A percentile compares a stretch with the other conserved stretches of the same genome.
These are phyloP conservation scores for Vitis rupestris DNA, from an alignment of 164 flowering plant genomes.

Conservation along the genomic window DNA sequence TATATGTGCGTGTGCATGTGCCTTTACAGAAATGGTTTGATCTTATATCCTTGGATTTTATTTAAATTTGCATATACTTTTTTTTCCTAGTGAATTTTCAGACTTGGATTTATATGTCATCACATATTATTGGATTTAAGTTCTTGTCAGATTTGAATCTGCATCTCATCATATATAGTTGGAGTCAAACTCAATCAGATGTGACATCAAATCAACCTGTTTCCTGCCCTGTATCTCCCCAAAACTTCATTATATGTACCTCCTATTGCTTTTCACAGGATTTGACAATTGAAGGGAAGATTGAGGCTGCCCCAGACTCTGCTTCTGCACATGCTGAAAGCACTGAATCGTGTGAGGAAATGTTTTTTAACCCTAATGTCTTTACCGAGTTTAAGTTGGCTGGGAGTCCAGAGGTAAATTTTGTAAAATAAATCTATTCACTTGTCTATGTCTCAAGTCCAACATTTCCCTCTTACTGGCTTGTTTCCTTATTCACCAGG, in stretches of 20 bases:
- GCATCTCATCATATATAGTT: no score
- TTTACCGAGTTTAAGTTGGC: conserved; percentile 86
- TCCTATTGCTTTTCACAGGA: conserved; percentile 27
- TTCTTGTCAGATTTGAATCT: no score
- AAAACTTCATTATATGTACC: not conserved
- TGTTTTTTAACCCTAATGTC: conserved; percentile 84
- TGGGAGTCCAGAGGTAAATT: conserved; percentile 67
- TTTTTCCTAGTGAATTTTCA: no score
- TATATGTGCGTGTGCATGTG: no score
- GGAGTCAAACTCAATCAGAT: no score
- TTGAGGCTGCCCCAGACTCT: conserved; percentile 25
- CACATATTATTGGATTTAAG: not conserved
- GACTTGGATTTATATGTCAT: no score
- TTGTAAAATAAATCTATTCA: not conserved
- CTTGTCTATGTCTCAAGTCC: not conserved
- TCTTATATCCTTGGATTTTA: no score
- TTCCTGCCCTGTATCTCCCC: not conserved
- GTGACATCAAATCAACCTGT: not conserved
- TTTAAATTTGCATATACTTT: no score
- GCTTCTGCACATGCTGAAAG: conserved; percentile 30
- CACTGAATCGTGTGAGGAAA: conserved; percentile 35
- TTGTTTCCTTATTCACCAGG: conserved; percentile 41
- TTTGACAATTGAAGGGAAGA: conserved; percentile 18
- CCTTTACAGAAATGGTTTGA: no score
- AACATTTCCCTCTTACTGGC: not conserved